Evolutionary conservation across 176 grass and related monocot genomes (phyloP).

Genomic region (Raddia distichophylla): DNA sequence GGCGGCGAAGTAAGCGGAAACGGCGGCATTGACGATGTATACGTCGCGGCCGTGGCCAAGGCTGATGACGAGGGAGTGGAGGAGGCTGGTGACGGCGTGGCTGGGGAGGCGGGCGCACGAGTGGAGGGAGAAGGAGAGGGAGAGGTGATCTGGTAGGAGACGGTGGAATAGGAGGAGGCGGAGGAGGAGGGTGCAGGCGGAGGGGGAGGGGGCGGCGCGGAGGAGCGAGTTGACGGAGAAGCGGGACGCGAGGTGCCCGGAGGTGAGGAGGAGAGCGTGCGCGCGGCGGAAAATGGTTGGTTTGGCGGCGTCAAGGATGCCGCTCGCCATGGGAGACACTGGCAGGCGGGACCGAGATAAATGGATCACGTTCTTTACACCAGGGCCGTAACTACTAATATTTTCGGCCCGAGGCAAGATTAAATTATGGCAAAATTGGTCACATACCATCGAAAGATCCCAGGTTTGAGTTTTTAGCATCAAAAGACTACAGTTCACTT

Average conservation of each 20-base stretch:
- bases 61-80: slow-evolving; percentile 50
- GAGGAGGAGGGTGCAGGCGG: slow-evolving; percentile 36
- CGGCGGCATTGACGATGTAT: slow-evolving; percentile 44
- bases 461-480: too few species aligned
- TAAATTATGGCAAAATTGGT: too few species aligned
- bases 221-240: slow-evolving; percentile 42
- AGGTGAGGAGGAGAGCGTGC: slow-evolving; percentile 48
- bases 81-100: slow-evolving; percentile 28
- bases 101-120: slow-evolving; percentile 26
- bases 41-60: slow-evolving; percentile 43
- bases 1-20: slow-evolving; percentile 46
- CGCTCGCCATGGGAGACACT: slow-evolving; percentile 9
- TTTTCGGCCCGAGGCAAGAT: too few species aligned
- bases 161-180: slow-evolving; percentile 37
- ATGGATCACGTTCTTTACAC: not conserved
- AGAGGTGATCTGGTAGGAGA: slow-evolving; percentile 47
- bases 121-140: slow-evolving; percentile 58
- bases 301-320: not conserved
- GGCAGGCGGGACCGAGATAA: not conserved
- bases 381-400: too few species aligned
- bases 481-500: too few species aligned
- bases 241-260: slow-evolving; percentile 40
- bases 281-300: slow-evolving; percentile 24
- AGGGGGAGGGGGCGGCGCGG: slow-evolving; percentile 21
- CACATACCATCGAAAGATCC: too few species aligned